These are phyloP conservation scores for Protostelium mycophagum DNA, from an alignment of 78 protist genomes.

Conservation along the genomic window DNA sequence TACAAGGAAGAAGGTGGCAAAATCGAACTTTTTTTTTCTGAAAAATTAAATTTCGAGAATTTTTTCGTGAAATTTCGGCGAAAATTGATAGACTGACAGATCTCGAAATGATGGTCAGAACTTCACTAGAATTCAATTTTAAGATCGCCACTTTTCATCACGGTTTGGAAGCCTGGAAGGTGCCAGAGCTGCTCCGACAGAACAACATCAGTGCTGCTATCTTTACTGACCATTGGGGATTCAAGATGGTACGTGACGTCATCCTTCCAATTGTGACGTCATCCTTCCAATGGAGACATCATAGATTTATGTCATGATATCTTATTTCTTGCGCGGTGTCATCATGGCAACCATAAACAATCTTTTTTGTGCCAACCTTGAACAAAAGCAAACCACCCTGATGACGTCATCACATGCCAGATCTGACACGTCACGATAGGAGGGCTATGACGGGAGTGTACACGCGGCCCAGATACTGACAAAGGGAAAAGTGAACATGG, in stretches of 20 bases:
- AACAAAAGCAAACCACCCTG: too few relatives aligned
- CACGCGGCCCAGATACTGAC: constrained; percentile 6
- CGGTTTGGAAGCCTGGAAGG: constrained; percentile 5
- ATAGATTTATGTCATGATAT: too few relatives aligned
- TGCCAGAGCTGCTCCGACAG: neutral
- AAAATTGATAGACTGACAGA: too few relatives aligned
- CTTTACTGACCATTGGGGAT: constrained; percentile 17
- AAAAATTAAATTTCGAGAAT: neutral
- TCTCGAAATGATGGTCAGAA: constrained; percentile 12
- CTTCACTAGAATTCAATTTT: constrained; percentile 11
- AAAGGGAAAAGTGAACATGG: neutral
- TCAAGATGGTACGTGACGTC: constrained; percentile 1
- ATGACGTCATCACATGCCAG: constrained; percentile 1
- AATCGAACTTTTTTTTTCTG: too few relatives aligned
- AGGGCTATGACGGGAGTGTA: neutral
- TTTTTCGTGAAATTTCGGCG: too few relatives aligned
- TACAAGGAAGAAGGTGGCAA: neutral
- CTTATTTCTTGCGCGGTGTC: too few relatives aligned
- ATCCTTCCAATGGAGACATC: neutral
- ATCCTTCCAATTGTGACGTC: neutral
- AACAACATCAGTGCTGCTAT: neutral
- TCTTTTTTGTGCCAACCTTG: too few relatives aligned
- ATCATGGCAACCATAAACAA: too few relatives aligned
- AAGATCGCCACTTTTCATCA: constrained; percentile 15
- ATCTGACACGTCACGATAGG: neutral